Conservation (phyloP, 805 yeast genomes). For the Barnettozyma sp. region DNA sequence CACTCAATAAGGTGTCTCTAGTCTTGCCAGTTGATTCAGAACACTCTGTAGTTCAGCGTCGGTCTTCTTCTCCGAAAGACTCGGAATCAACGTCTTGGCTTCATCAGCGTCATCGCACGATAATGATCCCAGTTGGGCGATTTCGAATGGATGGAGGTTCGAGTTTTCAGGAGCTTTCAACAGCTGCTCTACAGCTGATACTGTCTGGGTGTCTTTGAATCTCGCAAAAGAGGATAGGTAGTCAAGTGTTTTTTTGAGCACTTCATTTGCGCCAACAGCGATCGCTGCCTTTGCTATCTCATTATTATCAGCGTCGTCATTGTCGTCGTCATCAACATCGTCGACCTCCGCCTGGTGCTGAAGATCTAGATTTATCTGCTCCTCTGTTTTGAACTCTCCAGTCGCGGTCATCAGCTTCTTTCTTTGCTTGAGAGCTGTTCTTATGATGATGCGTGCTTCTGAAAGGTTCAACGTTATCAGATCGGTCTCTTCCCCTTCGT, state of each 20-base stretch:
- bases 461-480: constrained; percentile 81
- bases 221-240: constrained; percentile 80
- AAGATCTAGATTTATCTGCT: constrained; percentile 17
- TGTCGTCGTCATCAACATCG: constrained; percentile 27
- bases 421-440: constrained; percentile 82
- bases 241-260: constrained; percentile 85
- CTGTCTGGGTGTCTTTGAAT: constrained; percentile 87
- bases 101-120: constrained; percentile 97
- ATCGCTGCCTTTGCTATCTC: constrained; percentile 36
- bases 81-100: constrained; percentile 90
- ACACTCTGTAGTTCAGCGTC: constrained; percentile 84
- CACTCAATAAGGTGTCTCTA: constrained; percentile 38
- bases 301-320: constrained; percentile 27
- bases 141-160: constrained; percentile 88
- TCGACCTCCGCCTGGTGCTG: constrained; percentile 18
- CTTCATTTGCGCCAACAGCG: constrained; percentile 78
- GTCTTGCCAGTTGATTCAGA: constrained; percentile 75
- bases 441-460: constrained; percentile 83
- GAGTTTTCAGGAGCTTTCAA: constrained; percentile 66
- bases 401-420: constrained; percentile 44
- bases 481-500: constrained; percentile 70
- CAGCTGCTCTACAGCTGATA: constrained; percentile 86
- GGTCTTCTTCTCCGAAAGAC: constrained; percentile 70
- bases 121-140: constrained; percentile 81
- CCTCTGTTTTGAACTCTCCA: constrained; percentile 30